Base-by-base conservation (phyloP, 352 stramenopile species). In the Phytopythium litorale region DNA sequence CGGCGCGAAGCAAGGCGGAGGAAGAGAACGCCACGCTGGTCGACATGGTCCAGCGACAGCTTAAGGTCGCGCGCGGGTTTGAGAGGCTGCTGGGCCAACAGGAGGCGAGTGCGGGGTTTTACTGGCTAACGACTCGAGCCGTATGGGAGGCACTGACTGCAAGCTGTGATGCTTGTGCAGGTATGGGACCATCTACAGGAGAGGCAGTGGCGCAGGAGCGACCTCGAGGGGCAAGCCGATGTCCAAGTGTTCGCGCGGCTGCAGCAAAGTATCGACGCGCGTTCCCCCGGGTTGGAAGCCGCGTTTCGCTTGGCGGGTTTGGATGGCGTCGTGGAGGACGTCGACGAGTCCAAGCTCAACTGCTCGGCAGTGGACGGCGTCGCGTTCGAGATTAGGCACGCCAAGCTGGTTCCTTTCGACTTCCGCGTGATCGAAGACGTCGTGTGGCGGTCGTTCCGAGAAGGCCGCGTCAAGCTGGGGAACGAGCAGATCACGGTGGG, bases 81-180 rank as follows among this genome's bases (percentile, higher is more conserved):
- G 42, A 62, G 56, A 54, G 48, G 43, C 43, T 62, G 42, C 42
- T 62, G 28, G 48, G 46, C 56, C 55, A 62, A 13, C 30, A n/a
- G 4, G 32, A 58, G 33, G 52, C 33, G 33, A 19, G 19, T 9
- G 19, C 30, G 30, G 6, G 9, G 6, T 3, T 51, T n/a, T 51
- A 8, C n/a, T 21, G 4, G 9, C 1, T 0, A 4, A 21, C 33
- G 2, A 21, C 18, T 53, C n/a, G 13, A 16, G 18, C 13, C 12
- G 7, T 38, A 38, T 7, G 12, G 7, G 15, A n/a, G 12, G 5
- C 2, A 12, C 23, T 53, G 1, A 53, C 23, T 0, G 23, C 13
- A 15, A 23, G 21, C 21, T 12, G 8, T 35, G 46, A 16, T 21
- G 46, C 13, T 35, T 32, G n/a, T 28, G 5, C 46, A 53, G 46